Conservation (phyloP, 352 stramenopile species). For the Nothophytophthora sp. region DNA sequence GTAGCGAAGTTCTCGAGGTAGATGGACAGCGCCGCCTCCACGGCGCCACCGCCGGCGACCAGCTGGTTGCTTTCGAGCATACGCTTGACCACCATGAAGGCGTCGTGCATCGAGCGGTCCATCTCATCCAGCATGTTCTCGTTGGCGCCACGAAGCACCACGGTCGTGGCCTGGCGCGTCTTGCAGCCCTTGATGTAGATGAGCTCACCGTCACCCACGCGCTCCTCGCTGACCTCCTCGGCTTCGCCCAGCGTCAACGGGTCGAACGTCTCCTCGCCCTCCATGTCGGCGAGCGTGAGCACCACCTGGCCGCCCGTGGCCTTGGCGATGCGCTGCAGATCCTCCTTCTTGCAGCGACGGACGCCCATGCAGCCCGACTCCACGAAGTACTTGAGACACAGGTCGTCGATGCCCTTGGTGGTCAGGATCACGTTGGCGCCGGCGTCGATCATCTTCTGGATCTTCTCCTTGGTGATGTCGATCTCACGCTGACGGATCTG, state of each 20-base stretch:
- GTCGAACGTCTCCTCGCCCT: conserved; percentile 98
- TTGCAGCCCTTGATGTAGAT: conserved; percentile 99
- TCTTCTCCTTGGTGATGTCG: conserved; percentile 99
- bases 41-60: conserved; percentile 96
- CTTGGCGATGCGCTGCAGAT: conserved; percentile 98
- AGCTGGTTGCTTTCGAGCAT: conserved; percentile 99
- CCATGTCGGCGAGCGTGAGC: conserved; percentile 98
- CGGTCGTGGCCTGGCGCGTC: conserved; percentile 93
- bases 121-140: conserved; percentile 99
- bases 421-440: conserved; percentile 99
- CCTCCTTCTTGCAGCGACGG: conserved; percentile 97
- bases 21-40: conserved; percentile 97
- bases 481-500: conserved; percentile 99
- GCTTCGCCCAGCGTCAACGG: conserved; percentile 91
- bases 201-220: conserved; percentile 98
- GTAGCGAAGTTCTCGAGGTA: conserved; percentile 99
- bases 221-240: conserved; percentile 94
- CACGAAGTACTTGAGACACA: conserved; percentile 99
- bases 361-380: conserved; percentile 97
- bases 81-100: conserved; percentile 99
- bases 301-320: conserved; percentile 97
- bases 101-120: conserved; percentile 99
- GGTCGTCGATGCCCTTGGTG: conserved; percentile 99
- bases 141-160: conserved; percentile 99
- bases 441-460: conserved; percentile 98